These are phyloP conservation scores for Letharia columbiana DNA, from an alignment of 495 filamentous ascomycete genomes.

Conservation along the genomic window DNA sequence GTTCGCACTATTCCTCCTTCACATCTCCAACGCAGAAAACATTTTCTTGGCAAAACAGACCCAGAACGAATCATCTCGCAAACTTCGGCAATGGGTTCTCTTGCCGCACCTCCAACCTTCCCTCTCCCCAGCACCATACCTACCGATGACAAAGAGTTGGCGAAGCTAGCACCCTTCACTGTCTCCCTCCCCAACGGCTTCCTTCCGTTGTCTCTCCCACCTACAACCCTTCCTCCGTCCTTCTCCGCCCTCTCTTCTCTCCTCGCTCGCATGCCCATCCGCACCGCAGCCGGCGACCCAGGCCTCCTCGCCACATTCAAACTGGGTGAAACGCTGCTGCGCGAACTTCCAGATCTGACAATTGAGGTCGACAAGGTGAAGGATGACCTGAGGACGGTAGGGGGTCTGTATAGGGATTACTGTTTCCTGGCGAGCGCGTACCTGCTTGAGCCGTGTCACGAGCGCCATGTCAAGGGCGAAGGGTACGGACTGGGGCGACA, in stretches of 20 bases:
- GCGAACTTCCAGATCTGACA: conserved; percentile 66
- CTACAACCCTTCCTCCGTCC: conserved; percentile 45
- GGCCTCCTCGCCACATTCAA: conserved; percentile 66
- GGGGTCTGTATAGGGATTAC: conserved; percentile 83
- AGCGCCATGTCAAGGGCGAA: conserved; percentile 29
- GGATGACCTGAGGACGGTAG: conserved; percentile 62
- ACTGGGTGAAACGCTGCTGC: conserved; percentile 58
- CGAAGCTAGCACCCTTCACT: conserved; percentile 59
- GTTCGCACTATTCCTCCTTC: conserved; percentile 1
- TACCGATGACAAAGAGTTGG: neutral
- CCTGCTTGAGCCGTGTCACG: conserved; percentile 88
- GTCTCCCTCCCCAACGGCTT: conserved; percentile 80
- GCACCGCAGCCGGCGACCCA: conserved; percentile 55
- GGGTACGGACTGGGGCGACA: conserved; percentile 33
- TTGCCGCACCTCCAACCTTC: neutral
- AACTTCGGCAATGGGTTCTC: conserved; percentile 4
- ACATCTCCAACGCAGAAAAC: neutral
- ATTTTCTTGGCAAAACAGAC: neutral
- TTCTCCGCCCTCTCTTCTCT: conserved; percentile 63
- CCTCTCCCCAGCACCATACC: conserved; percentile 9
- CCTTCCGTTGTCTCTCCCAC: conserved; percentile 37
- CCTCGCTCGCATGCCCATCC: conserved; percentile 65
- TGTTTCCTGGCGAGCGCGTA: conserved; percentile 82
- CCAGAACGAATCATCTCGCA: neutral
- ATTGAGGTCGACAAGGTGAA: conserved; percentile 58